These are phyloP conservation scores for Rubia peregrina DNA, from an alignment of 305 asterid species.

Conservation along the genomic window DNA sequence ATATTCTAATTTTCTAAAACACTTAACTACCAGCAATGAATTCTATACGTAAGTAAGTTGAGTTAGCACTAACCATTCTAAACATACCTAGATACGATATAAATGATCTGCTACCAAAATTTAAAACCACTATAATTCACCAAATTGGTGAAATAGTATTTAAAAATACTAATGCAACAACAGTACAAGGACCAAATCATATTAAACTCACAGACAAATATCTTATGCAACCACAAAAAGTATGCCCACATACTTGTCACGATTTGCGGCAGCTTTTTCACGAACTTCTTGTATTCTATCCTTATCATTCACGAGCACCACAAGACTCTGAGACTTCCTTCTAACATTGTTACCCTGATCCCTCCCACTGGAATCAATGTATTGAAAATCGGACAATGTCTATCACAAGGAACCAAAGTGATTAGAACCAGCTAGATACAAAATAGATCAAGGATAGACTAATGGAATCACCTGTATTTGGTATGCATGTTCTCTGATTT, in stretches of 20 bases:
- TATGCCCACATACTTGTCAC: slow-evolving; percentile 64
- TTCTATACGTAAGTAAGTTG: not conserved
- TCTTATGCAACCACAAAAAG: not conserved
- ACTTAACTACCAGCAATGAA: not conserved
- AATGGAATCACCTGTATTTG: slow-evolving; percentile 76
- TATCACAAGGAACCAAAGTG: slow-evolving; percentile 25
- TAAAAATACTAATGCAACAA: not conserved
- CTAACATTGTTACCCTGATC: slow-evolving; percentile 95
- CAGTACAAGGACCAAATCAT: not conserved
- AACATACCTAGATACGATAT: not conserved
- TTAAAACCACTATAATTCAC: not conserved
- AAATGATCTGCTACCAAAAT: not conserved
- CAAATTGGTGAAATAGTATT: not conserved
- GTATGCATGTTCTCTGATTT: slow-evolving; percentile 89
- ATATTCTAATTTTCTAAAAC: not conserved
- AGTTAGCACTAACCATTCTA: not conserved
- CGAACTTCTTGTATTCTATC: slow-evolving; percentile 94
- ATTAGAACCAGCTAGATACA: slow-evolving; percentile 9
- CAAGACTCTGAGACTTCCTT: slow-evolving; percentile 88
- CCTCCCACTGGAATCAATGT: slow-evolving; percentile 80
- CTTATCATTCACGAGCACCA: slow-evolving; percentile 88
- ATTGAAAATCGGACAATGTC: slow-evolving; percentile 94
- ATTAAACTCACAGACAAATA: not conserved
- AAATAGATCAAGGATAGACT: slow-evolving; percentile 1
- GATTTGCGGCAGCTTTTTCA: slow-evolving; percentile 73